These are phyloP conservation scores for Botryosphaeria dothidea DNA, from an alignment of 2,329 filamentous ascomycete species.

Conservation along the genomic window DNA sequence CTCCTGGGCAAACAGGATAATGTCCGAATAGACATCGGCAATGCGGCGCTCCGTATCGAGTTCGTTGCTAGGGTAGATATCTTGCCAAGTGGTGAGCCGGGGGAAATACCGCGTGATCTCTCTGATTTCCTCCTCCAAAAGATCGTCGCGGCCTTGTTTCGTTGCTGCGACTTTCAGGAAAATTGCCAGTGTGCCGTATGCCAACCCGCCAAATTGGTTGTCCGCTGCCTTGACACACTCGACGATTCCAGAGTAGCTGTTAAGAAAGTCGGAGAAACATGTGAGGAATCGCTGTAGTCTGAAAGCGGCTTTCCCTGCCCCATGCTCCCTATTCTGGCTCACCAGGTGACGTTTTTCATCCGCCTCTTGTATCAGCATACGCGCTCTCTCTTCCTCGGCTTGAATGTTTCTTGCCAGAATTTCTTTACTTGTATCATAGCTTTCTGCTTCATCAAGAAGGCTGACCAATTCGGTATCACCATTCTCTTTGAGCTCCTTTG, in stretches of 20 bases:
- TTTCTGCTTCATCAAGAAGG: neutral
- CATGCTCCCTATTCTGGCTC: neutral
- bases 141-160: slow-evolving; percentile 11
- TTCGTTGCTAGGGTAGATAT: neutral
- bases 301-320: neutral
- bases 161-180: slow-evolving; percentile 6
- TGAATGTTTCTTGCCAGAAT: neutral
- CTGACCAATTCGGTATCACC: neutral
- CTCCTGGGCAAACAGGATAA: neutral
- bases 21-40: neutral
- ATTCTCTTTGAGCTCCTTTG: neutral
- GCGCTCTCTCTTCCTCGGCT: neutral
- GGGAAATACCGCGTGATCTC: slow-evolving; percentile 18
- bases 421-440: neutral
- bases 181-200: slow-evolving; percentile 17
- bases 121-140: slow-evolving; percentile 11
- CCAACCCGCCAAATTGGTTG: slow-evolving; percentile 20
- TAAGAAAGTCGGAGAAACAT: slow-evolving; percentile 3
- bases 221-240: slow-evolving; percentile 16
- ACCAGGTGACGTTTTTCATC: neutral
- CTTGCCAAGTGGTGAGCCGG: slow-evolving; percentile 1
- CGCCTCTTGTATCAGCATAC: neutral
- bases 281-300: slow-evolving; percentile 3
- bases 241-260: slow-evolving; percentile 16
- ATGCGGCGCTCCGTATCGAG: neutral